Evolutionary conservation across 257 asterid species (phyloP).

Genomic region (Primulina eburnea): DNA sequence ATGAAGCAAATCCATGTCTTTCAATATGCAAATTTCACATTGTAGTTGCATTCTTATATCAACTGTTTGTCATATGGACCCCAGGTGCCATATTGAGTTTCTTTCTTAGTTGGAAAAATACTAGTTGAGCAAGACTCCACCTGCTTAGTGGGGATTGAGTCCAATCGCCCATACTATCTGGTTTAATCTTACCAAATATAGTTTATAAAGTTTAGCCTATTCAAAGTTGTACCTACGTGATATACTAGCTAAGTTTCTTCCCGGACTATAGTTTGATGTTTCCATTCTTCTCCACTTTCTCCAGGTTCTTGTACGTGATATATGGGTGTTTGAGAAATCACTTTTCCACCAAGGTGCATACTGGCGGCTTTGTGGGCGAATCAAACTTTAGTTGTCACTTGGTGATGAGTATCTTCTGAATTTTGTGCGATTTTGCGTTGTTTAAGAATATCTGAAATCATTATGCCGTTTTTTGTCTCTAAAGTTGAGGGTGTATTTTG

Average conservation of each 20-base stretch:
- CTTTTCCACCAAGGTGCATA: constrained; percentile 70
- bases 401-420: constrained; percentile 12
- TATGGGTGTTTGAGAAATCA: constrained; percentile 95
- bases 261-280: constrained; percentile 11
- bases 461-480: background rate
- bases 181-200: constrained; percentile 9
- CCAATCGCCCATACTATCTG: background rate
- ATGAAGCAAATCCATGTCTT: background rate
- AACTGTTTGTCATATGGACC: background rate
- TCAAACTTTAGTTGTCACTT: constrained; percentile 41
- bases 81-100: background rate
- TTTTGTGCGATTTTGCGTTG: constrained; percentile 20
- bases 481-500: no score
- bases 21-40: background rate
- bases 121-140: background rate
- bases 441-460: constrained; percentile 23
- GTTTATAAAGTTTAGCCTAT: background rate
- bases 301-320: constrained; percentile 87
- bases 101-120: background rate
- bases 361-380: constrained; percentile 98
- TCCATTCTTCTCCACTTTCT: background rate
- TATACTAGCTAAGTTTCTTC: background rate
- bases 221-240: background rate
- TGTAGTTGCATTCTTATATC: background rate
- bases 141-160: background rate